Conservation (phyloP, 192 early-diverging fungal genomes). For the Backusella sp. region DNA sequence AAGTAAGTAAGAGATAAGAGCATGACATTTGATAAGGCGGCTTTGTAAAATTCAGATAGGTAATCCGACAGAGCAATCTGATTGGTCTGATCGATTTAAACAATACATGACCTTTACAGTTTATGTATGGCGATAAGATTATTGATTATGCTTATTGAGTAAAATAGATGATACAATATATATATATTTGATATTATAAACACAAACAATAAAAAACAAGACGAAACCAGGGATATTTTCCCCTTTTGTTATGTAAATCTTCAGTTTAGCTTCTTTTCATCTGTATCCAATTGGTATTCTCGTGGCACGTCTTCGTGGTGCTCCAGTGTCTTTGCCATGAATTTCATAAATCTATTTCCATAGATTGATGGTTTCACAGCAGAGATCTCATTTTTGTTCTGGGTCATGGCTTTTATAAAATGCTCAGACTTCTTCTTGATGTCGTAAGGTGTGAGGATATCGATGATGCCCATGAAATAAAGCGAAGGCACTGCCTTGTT, state of each 20-base stretch:
- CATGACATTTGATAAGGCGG: slow-evolving; percentile 5
- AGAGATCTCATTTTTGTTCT: slow-evolving; percentile 79
- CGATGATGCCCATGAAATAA: slow-evolving; percentile 97
- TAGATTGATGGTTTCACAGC: slow-evolving; percentile 86
- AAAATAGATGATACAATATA: neutral
- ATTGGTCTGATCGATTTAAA: neutral
- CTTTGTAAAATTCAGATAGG: neutral
- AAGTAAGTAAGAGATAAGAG: neutral
- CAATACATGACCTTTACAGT: neutral
- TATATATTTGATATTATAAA: neutral
- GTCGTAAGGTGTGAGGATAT: slow-evolving; percentile 97
- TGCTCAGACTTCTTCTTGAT: slow-evolving; percentile 86
- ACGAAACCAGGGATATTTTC: neutral
- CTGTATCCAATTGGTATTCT: slow-evolving; percentile 17
- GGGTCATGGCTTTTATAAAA: slow-evolving; percentile 78
- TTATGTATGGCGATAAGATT: neutral
- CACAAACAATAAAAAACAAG: neutral
- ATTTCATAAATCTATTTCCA: slow-evolving; percentile 85
- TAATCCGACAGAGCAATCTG: neutral
- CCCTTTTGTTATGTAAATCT: neutral
- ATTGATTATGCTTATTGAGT: slow-evolving; percentile 6
- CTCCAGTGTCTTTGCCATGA: slow-evolving; percentile 71
- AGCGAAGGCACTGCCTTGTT: slow-evolving; percentile 68
- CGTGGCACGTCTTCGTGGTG: slow-evolving; percentile 48
- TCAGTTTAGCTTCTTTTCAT: neutral